Percentiles rank a stretch among this genome's conserved stretches.
phyloP scores from a whole-genome alignment of 116 monocot species.

The Cymodocea nodosa region DNA sequence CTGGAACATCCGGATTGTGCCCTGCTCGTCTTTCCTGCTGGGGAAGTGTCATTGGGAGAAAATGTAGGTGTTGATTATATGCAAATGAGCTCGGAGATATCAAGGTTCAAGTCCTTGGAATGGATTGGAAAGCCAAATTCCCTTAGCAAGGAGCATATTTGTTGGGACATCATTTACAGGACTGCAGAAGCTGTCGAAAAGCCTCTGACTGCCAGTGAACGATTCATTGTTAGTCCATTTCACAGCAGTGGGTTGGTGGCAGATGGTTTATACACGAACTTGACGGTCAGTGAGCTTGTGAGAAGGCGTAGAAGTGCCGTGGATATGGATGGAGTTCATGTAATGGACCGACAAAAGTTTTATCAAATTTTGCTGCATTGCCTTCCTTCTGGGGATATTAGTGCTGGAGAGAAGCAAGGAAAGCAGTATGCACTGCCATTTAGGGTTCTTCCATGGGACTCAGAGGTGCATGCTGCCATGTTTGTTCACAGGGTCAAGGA shows the following conservation, averaged over 20 bases:
- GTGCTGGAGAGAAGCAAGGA: constrained; percentile 53
- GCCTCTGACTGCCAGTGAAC: constrained; percentile 22
- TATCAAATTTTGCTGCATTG: constrained; percentile 91
- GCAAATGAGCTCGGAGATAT: constrained; percentile 18
- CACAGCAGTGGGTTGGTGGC: constrained; percentile 33
- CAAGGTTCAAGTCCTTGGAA: constrained; percentile 18
- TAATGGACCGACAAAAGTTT: constrained; percentile 64
- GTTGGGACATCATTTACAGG: constrained; percentile 83
- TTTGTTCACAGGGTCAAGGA: constrained; percentile 79
- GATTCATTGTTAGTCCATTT: constrained; percentile 41
- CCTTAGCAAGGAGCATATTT: constrained; percentile 88
- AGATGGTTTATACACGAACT: constrained; percentile 41
- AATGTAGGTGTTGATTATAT: constrained; percentile 25
- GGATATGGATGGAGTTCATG: constrained; percentile 90
- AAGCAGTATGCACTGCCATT: constrained; percentile 62
- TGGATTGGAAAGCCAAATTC: constrained; percentile 69
- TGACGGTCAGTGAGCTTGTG: constrained; percentile 55
- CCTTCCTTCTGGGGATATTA: constrained; percentile 73
- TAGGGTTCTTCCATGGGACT: constrained; percentile 78
- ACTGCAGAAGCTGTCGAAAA: constrained; percentile 81
- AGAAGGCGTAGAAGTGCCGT: constrained; percentile 86
- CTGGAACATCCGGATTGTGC: constrained; percentile 79
- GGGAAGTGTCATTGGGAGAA: constrained; percentile 7
- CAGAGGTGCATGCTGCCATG: constrained; percentile 77
- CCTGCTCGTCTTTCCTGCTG: constrained; percentile 55